These are phyloP conservation scores for Sporothrix globosa DNA, from an alignment of 2,329 filamentous ascomycete genomes.

Conservation along the genomic window DNA sequence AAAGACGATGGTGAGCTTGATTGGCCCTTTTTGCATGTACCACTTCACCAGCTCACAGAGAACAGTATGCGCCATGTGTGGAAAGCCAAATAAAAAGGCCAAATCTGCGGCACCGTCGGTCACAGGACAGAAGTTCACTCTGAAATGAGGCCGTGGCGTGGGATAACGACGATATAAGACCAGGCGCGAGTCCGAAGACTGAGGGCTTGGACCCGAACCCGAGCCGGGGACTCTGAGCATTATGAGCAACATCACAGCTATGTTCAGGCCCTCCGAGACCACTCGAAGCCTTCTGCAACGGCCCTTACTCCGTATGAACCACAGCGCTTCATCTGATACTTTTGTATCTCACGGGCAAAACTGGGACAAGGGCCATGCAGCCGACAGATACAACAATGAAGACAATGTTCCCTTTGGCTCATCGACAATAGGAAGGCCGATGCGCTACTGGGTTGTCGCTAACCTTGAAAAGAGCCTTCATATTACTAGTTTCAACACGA, in stretches of 20 bases:
- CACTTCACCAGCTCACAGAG: slow-evolving; percentile 21
- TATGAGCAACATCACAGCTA: neutral
- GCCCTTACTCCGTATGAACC: neutral
- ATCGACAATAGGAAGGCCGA: neutral
- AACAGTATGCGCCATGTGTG: slow-evolving; percentile 65
- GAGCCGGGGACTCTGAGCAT: neutral
- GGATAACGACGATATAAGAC: neutral
- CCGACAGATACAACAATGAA: neutral
- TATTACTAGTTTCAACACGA: neutral
- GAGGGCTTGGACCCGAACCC: neutral
- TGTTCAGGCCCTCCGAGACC: neutral
- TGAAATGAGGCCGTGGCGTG: slow-evolving; percentile 52
- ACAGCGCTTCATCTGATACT: neutral
- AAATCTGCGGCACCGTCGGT: slow-evolving; percentile 57
- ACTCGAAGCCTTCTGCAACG: neutral
- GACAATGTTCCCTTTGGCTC: too few species aligned
- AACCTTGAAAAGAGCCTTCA: neutral
- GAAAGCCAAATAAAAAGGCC: slow-evolving; percentile 59
- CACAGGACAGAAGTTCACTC: slow-evolving; percentile 63
- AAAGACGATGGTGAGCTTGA: slow-evolving; percentile 57
- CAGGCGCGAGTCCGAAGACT: neutral
- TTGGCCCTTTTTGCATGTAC: neutral
- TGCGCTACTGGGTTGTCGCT: neutral
- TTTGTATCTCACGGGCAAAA: too few species aligned
- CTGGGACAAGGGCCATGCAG: neutral